Conservation (phyloP, 495 filamentous ascomycete genomes). For the Podospora tetraspora region DNA sequence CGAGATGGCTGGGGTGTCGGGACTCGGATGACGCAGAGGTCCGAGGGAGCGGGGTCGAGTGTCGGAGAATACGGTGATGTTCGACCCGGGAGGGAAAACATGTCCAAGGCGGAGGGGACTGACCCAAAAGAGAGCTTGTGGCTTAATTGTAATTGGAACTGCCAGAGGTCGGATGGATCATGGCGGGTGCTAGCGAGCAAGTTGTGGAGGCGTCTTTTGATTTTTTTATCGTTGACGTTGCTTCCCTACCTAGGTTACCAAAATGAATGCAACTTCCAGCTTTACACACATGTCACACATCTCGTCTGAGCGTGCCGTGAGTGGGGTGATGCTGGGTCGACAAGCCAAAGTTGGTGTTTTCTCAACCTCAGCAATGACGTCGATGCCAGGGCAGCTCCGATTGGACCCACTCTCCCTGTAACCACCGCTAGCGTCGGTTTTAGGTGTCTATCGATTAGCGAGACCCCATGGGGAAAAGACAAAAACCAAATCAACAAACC, state of each 20-base stretch:
- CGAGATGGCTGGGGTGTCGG: background rate
- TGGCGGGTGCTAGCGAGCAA: background rate
- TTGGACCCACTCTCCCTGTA: background rate
- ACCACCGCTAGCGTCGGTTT: background rate
- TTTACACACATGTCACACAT: background rate
- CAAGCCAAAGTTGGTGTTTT: background rate
- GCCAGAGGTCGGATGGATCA: background rate
- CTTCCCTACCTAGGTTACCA: background rate
- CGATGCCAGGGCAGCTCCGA: background rate
- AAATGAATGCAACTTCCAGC: background rate
- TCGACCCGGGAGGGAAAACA: background rate
- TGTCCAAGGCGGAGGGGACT: background rate
- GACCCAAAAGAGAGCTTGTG: background rate
- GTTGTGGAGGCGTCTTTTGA: background rate
- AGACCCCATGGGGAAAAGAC: background rate
- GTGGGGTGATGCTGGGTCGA: background rate
- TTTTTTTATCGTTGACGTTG: background rate
- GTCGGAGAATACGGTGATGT: background rate
- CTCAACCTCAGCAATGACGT: background rate
- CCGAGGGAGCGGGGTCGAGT: background rate
- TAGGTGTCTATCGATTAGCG: background rate
- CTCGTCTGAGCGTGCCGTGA: background rate
- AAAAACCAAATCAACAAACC: background rate
- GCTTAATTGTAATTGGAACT: background rate
- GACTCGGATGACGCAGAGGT: background rate